phyloP scores from a whole-genome alignment of 1,284 basidiomycete species.

The Cryptococcus sp. region DNA sequence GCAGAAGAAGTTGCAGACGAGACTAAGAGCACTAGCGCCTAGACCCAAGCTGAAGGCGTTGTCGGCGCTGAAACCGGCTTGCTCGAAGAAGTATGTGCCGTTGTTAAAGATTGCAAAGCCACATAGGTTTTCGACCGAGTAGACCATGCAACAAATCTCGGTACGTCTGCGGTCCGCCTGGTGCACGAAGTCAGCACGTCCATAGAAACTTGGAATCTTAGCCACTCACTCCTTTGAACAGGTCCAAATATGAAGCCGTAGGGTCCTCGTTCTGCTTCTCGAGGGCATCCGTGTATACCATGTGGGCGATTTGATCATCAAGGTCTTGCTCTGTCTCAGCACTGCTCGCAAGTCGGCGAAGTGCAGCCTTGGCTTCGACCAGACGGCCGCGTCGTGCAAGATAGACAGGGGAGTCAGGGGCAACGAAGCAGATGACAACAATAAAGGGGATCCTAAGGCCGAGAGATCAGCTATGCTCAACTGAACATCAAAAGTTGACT shows the following conservation, averaged over 20 bases:
- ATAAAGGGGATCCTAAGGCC: conserved; percentile 23
- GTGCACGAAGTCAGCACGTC: too few relatives aligned
- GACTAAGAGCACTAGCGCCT: conserved; percentile 34
- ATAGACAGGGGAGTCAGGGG: conserved; percentile 38
- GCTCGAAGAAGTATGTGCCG: conserved; percentile 47
- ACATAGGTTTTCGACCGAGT: conserved; percentile 25
- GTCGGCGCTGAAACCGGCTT: conserved; percentile 50
- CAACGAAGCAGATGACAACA: conserved; percentile 18
- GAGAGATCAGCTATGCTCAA: too few relatives aligned
- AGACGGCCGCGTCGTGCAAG: conserved; percentile 31
- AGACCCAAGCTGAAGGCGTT: conserved; percentile 48
- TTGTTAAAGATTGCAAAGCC: conserved; percentile 36
- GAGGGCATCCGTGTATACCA: conserved; percentile 11
- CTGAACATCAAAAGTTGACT: too few relatives aligned
- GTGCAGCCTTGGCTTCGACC: conserved; percentile 23
- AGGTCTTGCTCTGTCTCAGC: conserved; percentile 12
- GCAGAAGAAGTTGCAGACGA: neutral
- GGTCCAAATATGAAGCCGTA: conserved; percentile 8
- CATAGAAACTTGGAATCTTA: too few relatives aligned
- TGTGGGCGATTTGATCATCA: neutral
- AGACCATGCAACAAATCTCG: neutral
- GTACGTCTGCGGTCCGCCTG: too few relatives aligned
- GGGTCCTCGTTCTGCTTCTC: conserved; percentile 2
- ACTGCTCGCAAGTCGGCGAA: conserved; percentile 24
- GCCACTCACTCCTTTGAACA: conserved; percentile 19